These are phyloP conservation scores for Oidiodendron maius DNA, from an alignment of 495 filamentous ascomycete genomes.

Conservation along the genomic window DNA sequence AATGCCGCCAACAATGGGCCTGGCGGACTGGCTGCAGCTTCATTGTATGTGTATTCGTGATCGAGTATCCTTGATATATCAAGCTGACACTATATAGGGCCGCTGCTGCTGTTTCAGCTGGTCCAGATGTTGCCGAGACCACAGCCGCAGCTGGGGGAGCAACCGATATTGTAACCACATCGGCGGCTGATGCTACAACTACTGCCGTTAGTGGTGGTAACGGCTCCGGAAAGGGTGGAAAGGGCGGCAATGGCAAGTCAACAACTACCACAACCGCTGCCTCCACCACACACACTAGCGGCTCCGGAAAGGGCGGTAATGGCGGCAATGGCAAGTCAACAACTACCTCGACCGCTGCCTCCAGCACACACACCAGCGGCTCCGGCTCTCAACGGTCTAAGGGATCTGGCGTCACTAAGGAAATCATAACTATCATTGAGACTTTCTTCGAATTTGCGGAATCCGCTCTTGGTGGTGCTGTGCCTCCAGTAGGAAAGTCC, in stretches of 20 bases:
- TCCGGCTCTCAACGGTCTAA: conserved; percentile 11
- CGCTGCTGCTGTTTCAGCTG: conserved; percentile 11
- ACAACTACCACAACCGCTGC: background rate
- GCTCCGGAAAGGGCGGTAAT: background rate
- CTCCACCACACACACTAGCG: background rate
- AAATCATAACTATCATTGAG: conserved; percentile 13
- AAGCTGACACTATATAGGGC: background rate
- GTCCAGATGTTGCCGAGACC: conserved; percentile 8
- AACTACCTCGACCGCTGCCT: background rate
- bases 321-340: conserved; percentile 2
- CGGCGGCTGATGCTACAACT: background rate
- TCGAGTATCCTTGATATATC: background rate
- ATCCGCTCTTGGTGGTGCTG: conserved; percentile 15
- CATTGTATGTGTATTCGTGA: background rate
- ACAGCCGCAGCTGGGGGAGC: background rate
- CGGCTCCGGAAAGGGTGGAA: background rate
- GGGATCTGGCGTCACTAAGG: background rate
- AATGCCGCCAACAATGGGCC: conserved; percentile 18
- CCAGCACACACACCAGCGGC: background rate
- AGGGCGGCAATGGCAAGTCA: conserved; percentile 1
- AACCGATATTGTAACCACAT: background rate
- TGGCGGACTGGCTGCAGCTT: conserved; percentile 16
- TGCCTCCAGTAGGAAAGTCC: conserved; percentile 14
- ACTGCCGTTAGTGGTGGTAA: background rate
- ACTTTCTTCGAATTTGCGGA: conserved; percentile 19